These are phyloP conservation scores for Syzygium grande DNA, from an alignment of 345 rosid genomes.

Conservation along the genomic window DNA sequence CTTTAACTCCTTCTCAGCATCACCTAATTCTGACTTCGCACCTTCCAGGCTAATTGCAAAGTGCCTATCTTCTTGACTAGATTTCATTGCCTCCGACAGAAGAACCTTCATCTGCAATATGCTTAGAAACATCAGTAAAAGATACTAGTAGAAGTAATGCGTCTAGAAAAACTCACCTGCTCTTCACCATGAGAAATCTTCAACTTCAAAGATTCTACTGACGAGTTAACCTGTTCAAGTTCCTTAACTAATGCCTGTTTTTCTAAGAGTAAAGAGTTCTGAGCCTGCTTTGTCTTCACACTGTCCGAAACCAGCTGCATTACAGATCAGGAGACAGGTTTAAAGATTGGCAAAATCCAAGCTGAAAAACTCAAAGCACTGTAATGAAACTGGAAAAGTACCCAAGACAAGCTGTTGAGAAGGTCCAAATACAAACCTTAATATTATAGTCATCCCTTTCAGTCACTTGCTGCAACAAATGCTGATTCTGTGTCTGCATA, in stretches of 20 bases:
- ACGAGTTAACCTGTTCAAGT: slow-evolving; percentile 58
- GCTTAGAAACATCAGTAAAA: neutral
- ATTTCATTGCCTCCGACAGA: slow-evolving; percentile 50
- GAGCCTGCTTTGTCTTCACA: slow-evolving; percentile 80
- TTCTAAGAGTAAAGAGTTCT: slow-evolving; percentile 58
- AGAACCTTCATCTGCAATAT: slow-evolving; percentile 63
- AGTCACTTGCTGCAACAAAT: slow-evolving; percentile 73
- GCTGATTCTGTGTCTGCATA: slow-evolving; percentile 92
- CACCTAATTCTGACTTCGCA: slow-evolving; percentile 67
- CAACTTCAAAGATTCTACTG: slow-evolving; percentile 48
- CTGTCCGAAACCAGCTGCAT: slow-evolving; percentile 98
- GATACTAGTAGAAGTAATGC: neutral
- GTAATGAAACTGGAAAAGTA: neutral
- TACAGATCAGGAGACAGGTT: neutral
- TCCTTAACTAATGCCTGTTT: slow-evolving; percentile 67
- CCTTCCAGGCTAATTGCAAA: slow-evolving; percentile 51
- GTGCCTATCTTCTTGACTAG: slow-evolving; percentile 70
- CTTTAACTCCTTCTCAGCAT: slow-evolving; percentile 81
- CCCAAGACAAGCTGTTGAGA: neutral
- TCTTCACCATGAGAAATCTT: slow-evolving; percentile 66
- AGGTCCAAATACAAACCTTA: slow-evolving; percentile 41
- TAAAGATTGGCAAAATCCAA: neutral
- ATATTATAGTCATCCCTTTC: slow-evolving; percentile 91
- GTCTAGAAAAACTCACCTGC: slow-evolving; percentile 34
- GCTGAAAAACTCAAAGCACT: neutral